A percentile compares a stretch with the other conserved stretches of the same genome.
These are phyloP conservation scores for Cichorium intybus DNA, from an alignment of 140 eudicot species.

Conservation along the genomic window DNA sequence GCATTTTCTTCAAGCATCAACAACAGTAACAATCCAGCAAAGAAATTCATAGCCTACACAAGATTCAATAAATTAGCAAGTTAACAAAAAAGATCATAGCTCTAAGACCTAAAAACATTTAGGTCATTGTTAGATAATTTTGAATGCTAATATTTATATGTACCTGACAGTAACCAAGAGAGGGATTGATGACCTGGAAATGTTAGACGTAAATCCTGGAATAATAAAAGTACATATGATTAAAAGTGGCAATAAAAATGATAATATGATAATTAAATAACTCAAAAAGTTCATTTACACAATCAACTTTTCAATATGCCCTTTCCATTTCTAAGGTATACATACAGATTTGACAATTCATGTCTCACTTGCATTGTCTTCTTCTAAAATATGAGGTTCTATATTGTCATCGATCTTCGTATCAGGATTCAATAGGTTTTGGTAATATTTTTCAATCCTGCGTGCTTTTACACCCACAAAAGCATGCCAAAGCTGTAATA, in stretches of 20 bases:
- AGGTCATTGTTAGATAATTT: not conserved
- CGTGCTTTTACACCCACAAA: slow-evolving; percentile 93
- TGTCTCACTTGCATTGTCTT: too few relatives aligned
- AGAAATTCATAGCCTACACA: too few relatives aligned
- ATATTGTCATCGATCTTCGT: too few relatives aligned
- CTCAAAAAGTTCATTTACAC: not conserved
- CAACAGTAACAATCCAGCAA: too few relatives aligned
- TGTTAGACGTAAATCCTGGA: slow-evolving; percentile 89
- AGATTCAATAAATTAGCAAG: too few relatives aligned
- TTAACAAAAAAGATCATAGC: too few relatives aligned
- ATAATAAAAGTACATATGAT: not conserved
- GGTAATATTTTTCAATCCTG: slow-evolving; percentile 66
- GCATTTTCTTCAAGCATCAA: too few relatives aligned
- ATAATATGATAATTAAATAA: not conserved
- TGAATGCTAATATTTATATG: not conserved
- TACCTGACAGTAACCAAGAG: slow-evolving; percentile 98
- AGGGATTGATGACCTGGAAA: slow-evolving; percentile 96
- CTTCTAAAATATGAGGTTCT: too few relatives aligned
- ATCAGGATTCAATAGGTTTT: slow-evolving; percentile 68
- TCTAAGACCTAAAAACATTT: not conserved
- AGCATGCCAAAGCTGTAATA: slow-evolving; percentile 92
- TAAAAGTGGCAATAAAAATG: not conserved
- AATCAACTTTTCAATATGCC: slow-evolving; percentile 88
- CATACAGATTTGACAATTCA: slow-evolving; percentile 32
- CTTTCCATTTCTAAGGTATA: slow-evolving; percentile 79